These are phyloP conservation scores for Cyclocybe cylindracea DNA, from an alignment of 768 basidiomycete genomes.

Conservation along the genomic window DNA sequence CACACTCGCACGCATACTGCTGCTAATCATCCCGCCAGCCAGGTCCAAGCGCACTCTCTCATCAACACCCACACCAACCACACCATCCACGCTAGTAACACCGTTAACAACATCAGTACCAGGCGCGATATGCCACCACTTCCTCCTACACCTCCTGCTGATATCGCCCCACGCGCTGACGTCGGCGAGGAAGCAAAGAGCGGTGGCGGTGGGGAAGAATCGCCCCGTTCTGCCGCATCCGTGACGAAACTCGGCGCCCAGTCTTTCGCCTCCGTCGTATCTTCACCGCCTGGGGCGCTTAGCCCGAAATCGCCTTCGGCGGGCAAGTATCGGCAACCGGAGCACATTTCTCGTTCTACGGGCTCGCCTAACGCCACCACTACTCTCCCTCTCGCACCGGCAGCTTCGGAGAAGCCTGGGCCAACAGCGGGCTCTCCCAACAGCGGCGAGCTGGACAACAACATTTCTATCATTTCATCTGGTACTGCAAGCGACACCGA, in stretches of 20 bases:
- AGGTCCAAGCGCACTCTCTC: too few species aligned
- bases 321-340: neutral
- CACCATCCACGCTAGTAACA: too few species aligned
- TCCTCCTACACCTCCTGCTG: too few species aligned
- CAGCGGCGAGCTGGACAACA: neutral
- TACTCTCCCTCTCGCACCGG: too few species aligned
- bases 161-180: too few species aligned
- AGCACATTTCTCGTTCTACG: neutral
- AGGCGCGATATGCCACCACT: too few species aligned
- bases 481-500: slow-evolving; percentile 7
- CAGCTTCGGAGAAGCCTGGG: too few species aligned
- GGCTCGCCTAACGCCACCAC: neutral
- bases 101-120: too few species aligned
- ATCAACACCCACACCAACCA: too few species aligned
- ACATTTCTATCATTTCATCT: neutral
- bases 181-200: neutral
- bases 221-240: slow-evolving; percentile 7
- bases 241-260: slow-evolving; percentile 9
- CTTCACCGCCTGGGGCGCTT: slow-evolving; percentile 1
- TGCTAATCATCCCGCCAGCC: too few species aligned
- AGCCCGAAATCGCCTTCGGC: slow-evolving; percentile 3
- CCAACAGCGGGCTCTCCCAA: too few species aligned
- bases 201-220: slow-evolving; percentile 1
- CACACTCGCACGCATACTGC: too few species aligned
- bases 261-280: slow-evolving; percentile 16